Percentiles rank a stretch among this genome's conserved stretches.
Conservation (phyloP, 1,139 yeast species). For the Debaryomyces coudertii region DNA sequence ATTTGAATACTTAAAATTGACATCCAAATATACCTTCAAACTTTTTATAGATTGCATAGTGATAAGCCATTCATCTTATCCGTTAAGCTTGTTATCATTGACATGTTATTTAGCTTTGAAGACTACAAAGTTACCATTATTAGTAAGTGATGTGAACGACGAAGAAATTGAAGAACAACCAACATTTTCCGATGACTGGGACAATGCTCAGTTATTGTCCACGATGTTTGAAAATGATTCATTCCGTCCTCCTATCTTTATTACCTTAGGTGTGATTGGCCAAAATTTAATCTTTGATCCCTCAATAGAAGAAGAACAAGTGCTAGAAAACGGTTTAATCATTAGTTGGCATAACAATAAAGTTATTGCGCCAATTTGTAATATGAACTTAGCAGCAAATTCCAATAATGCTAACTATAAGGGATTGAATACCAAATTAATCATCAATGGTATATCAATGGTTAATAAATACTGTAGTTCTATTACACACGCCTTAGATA, state of each 20-base stretch:
- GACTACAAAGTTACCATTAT: slow-evolving; percentile 74
- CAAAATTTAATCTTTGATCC: slow-evolving; percentile 76
- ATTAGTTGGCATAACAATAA: slow-evolving; percentile 68
- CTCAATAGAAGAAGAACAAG: slow-evolving; percentile 80
- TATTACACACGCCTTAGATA: slow-evolving; percentile 43
- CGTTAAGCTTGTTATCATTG: slow-evolving; percentile 76
- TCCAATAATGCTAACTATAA: slow-evolving; percentile 46
- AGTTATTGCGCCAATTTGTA: slow-evolving; percentile 66
- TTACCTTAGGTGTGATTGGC: slow-evolving; percentile 77
- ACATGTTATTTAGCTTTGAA: slow-evolving; percentile 80
- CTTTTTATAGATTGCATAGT: slow-evolving; percentile 79
- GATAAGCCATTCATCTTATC: slow-evolving; percentile 67
- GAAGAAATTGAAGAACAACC: slow-evolving; percentile 81
- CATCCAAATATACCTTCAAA: slow-evolving; percentile 75
- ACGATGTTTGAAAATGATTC: slow-evolving; percentile 25
- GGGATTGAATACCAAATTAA: slow-evolving; percentile 35
- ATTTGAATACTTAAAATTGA: slow-evolving; percentile 54
- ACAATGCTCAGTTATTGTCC: slow-evolving; percentile 52
- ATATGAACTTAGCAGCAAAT: slow-evolving; percentile 52
- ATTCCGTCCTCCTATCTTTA: slow-evolving; percentile 73
- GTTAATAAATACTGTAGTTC: slow-evolving; percentile 40
- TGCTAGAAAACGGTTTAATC: slow-evolving; percentile 78
- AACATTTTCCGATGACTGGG: slow-evolving; percentile 89
- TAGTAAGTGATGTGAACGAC: slow-evolving; percentile 62
- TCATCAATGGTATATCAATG: slow-evolving; percentile 33